These are phyloP conservation scores for Schizosaccharomyces japonicus DNA, from an alignment of 805 yeast genomes.

Conservation along the genomic window DNA sequence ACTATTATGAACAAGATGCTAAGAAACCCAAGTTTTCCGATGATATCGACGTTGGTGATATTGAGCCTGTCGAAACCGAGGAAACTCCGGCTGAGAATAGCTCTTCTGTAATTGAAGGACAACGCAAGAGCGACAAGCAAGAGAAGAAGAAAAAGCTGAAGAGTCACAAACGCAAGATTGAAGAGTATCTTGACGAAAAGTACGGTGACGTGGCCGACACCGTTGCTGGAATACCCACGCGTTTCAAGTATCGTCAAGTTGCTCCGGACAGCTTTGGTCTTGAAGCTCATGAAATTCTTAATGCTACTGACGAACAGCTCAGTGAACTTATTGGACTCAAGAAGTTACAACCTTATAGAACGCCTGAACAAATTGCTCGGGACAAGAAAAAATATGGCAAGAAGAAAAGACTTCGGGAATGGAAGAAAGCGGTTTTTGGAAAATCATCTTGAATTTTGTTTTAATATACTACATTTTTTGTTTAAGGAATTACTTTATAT, in stretches of 20 bases:
- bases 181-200: conserved; percentile 53
- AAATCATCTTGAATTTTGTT: conserved; percentile 7
- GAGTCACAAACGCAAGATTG: conserved; percentile 41
- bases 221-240: conserved; percentile 22
- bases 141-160: conserved; percentile 39
- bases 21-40: conserved; percentile 44
- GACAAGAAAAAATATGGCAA: conserved; percentile 72
- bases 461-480: too few species aligned
- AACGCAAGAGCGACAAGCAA: conserved; percentile 15
- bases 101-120: background rate
- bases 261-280: conserved; percentile 86
- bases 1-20: conserved; percentile 36
- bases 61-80: conserved; percentile 15
- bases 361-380: conserved; percentile 41
- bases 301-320: conserved; percentile 70
- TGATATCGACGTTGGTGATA: conserved; percentile 27
- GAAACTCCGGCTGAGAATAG: background rate
- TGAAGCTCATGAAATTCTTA: conserved; percentile 58
- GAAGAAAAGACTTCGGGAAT: conserved; percentile 57
- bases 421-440: conserved; percentile 69
- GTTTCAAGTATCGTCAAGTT: conserved; percentile 74
- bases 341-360: conserved; percentile 81
- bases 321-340: conserved; percentile 71
- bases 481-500: too few species aligned
- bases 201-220: conserved; percentile 24